Evolutionary conservation across 306 rosid genomes (phyloP).

Genomic region (Acacia melanoxylon): DNA sequence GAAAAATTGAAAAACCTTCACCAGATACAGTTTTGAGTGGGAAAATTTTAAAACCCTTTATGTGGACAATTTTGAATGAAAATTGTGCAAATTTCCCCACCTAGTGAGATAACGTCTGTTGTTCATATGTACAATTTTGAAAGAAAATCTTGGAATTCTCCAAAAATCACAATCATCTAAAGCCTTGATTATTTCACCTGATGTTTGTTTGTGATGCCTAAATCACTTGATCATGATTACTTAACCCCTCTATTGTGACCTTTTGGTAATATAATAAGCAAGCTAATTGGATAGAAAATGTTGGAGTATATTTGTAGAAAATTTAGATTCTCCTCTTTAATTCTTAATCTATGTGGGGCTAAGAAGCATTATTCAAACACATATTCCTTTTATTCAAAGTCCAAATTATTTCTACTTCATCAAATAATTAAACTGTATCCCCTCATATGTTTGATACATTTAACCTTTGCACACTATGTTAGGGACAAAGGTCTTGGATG

Average conservation of each 20-base stretch:
- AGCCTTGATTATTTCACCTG: no score
- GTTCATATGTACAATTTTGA: no score
- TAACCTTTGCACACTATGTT: slow-evolving; percentile 21
- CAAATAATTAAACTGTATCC: background rate
- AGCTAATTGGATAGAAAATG: background rate
- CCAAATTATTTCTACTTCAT: background rate
- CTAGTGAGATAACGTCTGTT: no score
- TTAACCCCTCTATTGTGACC: background rate
- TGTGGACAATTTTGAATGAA: background rate
- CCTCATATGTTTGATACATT: slow-evolving; percentile 17
- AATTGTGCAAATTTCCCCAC: no score
- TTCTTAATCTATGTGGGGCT: background rate
- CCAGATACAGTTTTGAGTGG: background rate
- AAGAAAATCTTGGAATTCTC: background rate
- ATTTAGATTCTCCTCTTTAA: background rate
- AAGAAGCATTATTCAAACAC: background rate
- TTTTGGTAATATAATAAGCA: background rate
- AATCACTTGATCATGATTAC: background rate
- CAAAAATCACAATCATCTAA: background rate
- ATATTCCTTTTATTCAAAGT: background rate
- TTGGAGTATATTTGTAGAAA: background rate
- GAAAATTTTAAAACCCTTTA: background rate
- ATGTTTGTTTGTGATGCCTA: no score
- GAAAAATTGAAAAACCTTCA: slow-evolving; percentile 6
- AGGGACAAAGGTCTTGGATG: slow-evolving; percentile 86